These are phyloP conservation scores for Clitocybe nebularis DNA, from an alignment of 1,284 basidiomycete species.

Conservation along the genomic window DNA sequence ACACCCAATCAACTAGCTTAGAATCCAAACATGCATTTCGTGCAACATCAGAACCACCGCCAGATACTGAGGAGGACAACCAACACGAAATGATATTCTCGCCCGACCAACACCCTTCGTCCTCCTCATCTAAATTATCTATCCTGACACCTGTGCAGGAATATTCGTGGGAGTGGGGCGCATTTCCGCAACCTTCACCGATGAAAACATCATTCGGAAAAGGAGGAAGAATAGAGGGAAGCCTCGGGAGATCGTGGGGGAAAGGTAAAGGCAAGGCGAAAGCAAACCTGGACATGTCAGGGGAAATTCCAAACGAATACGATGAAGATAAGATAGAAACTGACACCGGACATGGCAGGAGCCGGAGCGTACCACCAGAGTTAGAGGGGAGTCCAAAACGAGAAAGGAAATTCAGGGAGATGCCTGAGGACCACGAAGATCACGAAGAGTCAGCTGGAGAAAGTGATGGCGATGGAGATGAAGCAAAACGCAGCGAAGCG, in stretches of 20 bases:
- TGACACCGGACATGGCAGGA: conserved; percentile 32
- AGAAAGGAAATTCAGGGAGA: conserved; percentile 25
- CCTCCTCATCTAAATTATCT: conserved; percentile 16
- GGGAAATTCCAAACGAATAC: conserved; percentile 10
- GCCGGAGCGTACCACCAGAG: conserved; percentile 54
- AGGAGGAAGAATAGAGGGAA: conserved; percentile 26
- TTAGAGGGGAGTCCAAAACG: conserved; percentile 38
- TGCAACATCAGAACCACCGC: conserved; percentile 57
- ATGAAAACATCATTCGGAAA: conserved; percentile 49
- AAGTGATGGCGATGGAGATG: conserved; percentile 18
- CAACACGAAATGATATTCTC: conserved; percentile 8
- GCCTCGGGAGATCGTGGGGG: conserved; percentile 13
- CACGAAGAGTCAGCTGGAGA: conserved; percentile 17
- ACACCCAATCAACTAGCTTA: conserved; percentile 11
- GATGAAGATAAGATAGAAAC: conserved; percentile 21
- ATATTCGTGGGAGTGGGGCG: conserved; percentile 86
- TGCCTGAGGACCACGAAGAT: conserved; percentile 33
- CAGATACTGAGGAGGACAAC: conserved; percentile 28
- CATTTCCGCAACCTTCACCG: conserved; percentile 76
- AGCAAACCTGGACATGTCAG: conserved; percentile 18
- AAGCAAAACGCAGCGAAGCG: conserved; percentile 14
- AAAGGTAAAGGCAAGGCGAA: conserved; percentile 20
- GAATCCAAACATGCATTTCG: conserved; percentile 28
- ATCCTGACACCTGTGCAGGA: conserved; percentile 40
- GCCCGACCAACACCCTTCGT: conserved; percentile 14